A percentile compares a stretch with the other conserved stretches of the same genome.
These are phyloP conservation scores for Cicer pinnatifidum DNA, from an alignment of 306 rosid genomes.

Conservation along the genomic window DNA sequence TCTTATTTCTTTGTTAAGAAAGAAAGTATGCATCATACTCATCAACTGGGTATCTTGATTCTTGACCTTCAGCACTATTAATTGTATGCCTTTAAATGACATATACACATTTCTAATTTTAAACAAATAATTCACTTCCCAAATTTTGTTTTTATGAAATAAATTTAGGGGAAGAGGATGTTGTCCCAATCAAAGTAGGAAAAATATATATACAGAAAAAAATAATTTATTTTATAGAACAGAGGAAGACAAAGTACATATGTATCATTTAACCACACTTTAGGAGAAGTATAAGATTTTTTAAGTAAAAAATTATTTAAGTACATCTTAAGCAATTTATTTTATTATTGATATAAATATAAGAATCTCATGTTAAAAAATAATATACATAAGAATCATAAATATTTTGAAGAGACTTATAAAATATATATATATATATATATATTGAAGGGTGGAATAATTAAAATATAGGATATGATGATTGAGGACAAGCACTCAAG, in stretches of 20 bases:
- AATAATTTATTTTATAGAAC: neutral
- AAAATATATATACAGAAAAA: neutral
- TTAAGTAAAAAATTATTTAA: neutral
- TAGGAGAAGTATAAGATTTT: neutral
- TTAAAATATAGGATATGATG: neutral
- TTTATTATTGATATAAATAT: neutral
- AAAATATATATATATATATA: no score
- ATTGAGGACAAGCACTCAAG: constrained; percentile 19
- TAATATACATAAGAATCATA: no score
- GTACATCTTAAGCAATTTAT: neutral
- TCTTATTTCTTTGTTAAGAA: neutral
- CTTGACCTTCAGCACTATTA: neutral
- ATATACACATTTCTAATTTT: no score
- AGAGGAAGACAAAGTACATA: neutral
- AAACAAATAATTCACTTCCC: no score
- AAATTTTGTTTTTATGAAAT: no score
- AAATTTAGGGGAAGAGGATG: no score
- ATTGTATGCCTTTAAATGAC: no score
- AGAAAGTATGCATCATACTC: neutral
- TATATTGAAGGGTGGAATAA: neutral
- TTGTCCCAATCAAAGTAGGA: no score
- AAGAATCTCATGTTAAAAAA: neutral
- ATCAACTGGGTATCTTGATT: neutral
- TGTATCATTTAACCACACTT: neutral
- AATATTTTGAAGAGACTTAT: no score